These are phyloP conservation scores for Tetrahymena elliotti DNA, from an alignment of 73 alveolate genomes.

Conservation along the genomic window DNA sequence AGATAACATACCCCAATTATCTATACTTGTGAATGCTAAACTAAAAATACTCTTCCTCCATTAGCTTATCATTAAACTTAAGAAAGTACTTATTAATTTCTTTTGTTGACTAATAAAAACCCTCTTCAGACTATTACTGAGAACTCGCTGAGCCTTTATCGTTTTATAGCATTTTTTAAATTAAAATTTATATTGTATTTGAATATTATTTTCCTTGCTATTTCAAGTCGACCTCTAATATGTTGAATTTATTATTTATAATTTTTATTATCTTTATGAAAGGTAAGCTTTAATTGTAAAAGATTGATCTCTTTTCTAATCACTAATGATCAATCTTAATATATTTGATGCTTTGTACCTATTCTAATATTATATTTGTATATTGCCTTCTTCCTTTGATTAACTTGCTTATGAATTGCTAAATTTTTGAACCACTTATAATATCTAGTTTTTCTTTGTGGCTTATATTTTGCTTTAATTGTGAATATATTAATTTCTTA, in stretches of 20 bases:
- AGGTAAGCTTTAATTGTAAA: too few relatives aligned
- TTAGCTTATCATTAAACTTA: neutral
- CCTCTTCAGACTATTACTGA: neutral
- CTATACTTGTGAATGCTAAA: neutral
- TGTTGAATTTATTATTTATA: too few relatives aligned
- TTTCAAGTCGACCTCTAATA: too few relatives aligned
- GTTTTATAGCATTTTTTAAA: neutral
- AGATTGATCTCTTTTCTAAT: neutral
- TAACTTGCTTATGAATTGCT: neutral
- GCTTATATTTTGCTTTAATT: neutral
- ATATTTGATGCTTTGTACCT: neutral
- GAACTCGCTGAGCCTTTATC: neutral
- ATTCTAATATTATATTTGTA: neutral
- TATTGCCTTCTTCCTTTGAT: neutral
- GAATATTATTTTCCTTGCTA: neutral
- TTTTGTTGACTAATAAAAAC: neutral
- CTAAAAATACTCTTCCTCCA: neutral
- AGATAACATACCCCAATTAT: neutral
- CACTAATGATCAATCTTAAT: neutral
- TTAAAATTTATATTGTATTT: neutral
- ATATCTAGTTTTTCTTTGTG: neutral
- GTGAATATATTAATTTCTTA: neutral
- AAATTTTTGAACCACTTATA: neutral
- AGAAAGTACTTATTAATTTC: neutral
- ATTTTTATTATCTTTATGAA: too few relatives aligned